phyloP scores from a whole-genome alignment of 257 asterid species.

The Scutellaria baicalensis region DNA sequence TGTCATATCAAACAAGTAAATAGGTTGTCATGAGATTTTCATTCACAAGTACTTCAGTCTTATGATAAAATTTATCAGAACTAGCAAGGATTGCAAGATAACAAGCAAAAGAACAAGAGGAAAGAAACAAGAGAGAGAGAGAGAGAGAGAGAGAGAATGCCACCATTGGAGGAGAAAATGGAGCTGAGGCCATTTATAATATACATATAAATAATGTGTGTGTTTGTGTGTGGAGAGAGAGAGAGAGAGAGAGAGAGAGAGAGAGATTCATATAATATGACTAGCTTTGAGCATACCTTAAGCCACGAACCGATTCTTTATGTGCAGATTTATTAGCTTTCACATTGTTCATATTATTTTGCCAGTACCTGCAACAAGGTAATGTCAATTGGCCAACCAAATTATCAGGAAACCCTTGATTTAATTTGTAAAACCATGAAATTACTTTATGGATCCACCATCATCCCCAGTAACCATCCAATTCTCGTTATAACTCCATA shows the following conservation, averaged over 20 bases:
- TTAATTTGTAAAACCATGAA: constrained; percentile 6
- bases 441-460: constrained; percentile 93
- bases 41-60: not conserved
- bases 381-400: constrained; percentile 17
- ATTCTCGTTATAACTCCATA: constrained; percentile 97
- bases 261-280: not conserved
- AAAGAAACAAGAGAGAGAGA: not conserved
- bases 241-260: not conserved
- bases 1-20: not conserved
- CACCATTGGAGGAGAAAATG: not conserved
- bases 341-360: constrained; percentile 93
- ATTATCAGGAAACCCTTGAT: not conserved
- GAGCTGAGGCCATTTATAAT: not conserved
- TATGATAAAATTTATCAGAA: not conserved
- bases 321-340: constrained; percentile 95
- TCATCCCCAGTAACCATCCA: constrained; percentile 99
- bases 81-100: not conserved
- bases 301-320: constrained; percentile 92
- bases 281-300: constrained; percentile 54
- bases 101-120: not conserved
- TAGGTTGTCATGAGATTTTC: constrained; percentile 8
- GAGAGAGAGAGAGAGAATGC: not conserved
- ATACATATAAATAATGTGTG: too few species aligned
- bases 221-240: too few species aligned
- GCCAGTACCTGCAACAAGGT: constrained; percentile 85